phyloP scores from a whole-genome alignment of 495 filamentous ascomycete species.

The Massariosphaeria phaeospora region DNA sequence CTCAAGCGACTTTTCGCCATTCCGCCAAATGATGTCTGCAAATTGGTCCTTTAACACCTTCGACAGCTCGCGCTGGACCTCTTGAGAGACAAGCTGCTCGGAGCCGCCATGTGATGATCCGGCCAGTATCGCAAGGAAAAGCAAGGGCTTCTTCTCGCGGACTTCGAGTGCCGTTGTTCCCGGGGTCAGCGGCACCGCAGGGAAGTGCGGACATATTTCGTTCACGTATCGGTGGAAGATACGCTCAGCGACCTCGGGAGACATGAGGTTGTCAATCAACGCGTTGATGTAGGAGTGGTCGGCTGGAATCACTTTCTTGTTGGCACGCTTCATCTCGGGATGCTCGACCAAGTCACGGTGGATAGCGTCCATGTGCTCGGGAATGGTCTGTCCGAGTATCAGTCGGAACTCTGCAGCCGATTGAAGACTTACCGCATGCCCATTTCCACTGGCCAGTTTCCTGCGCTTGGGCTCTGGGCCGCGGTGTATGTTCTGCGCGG shows the following conservation, averaged over 20 bases:
- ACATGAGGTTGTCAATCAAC: constrained; percentile 60
- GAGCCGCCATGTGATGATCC: constrained; percentile 55
- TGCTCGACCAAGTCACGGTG: constrained; percentile 27
- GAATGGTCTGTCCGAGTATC: constrained; percentile 18
- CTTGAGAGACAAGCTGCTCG: constrained; percentile 42
- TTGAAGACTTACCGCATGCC: constrained; percentile 11
- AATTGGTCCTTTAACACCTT: constrained; percentile 68
- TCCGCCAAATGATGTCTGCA: constrained; percentile 67
- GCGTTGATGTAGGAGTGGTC: constrained; percentile 58
- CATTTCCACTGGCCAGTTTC: constrained; percentile 10
- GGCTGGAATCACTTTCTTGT: constrained; percentile 19
- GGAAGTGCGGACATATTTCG: constrained; percentile 66
- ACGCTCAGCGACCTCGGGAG: constrained; percentile 53
- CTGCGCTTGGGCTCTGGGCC: constrained; percentile 23
- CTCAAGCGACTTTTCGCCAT: constrained; percentile 79
- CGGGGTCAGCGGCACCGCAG: constrained; percentile 69
- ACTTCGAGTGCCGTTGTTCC: constrained; percentile 62
- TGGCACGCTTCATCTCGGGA: constrained; percentile 22
- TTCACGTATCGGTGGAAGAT: constrained; percentile 67
- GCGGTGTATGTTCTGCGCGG: constrained; percentile 13
- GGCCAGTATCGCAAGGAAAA: constrained; percentile 76
- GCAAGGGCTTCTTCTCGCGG: constrained; percentile 64
- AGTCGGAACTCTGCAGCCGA: neutral
- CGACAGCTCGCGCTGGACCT: constrained; percentile 47
- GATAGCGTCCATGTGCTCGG: constrained; percentile 31